Percentiles rank a stretch among this genome's conserved stretches.
Conservation (phyloP, 1,139 yeast genomes). For the Diutina siamensis region DNA sequence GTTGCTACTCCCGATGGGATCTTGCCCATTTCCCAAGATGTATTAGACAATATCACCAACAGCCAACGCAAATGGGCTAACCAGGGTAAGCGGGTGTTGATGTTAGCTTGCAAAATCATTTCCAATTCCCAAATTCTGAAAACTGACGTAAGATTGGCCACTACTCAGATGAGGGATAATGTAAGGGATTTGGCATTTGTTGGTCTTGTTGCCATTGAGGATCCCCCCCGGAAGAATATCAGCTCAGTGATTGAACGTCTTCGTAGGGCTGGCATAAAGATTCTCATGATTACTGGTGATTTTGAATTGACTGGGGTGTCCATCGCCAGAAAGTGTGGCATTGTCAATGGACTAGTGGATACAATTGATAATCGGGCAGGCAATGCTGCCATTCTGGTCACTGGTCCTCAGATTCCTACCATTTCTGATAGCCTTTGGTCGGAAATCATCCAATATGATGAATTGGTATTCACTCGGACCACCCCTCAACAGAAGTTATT, state of each 20-base stretch:
- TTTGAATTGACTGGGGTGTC: constrained; percentile 41
- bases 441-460: constrained; percentile 21
- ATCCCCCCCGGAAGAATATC: constrained; percentile 38
- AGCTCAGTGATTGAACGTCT: constrained; percentile 26
- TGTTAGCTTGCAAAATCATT: constrained; percentile 21
- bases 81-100: constrained; percentile 35
- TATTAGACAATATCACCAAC: constrained; percentile 14
- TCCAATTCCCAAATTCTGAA: constrained; percentile 10
- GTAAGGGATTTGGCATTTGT: constrained; percentile 16
- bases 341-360: constrained; percentile 22
- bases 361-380: constrained; percentile 9
- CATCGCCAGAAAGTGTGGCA: constrained; percentile 38
- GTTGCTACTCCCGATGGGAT: constrained; percentile 10
- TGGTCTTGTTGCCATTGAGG: constrained; percentile 39
- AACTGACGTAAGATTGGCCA: constrained; percentile 7
- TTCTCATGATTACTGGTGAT: constrained; percentile 46
- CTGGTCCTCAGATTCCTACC: constrained; percentile 26
- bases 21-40: constrained; percentile 8
- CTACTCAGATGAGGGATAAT: background rate
- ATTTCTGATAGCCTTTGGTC: constrained; percentile 36
- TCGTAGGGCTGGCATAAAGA: constrained; percentile 37
- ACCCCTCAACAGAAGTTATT: constrained; percentile 43
- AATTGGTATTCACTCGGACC: constrained; percentile 40
- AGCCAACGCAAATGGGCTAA: constrained; percentile 28
- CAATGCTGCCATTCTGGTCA: constrained; percentile 21